phyloP scores from a whole-genome alignment of 2,329 filamentous ascomycete species.

The Torrubiella hemipterigena region DNA sequence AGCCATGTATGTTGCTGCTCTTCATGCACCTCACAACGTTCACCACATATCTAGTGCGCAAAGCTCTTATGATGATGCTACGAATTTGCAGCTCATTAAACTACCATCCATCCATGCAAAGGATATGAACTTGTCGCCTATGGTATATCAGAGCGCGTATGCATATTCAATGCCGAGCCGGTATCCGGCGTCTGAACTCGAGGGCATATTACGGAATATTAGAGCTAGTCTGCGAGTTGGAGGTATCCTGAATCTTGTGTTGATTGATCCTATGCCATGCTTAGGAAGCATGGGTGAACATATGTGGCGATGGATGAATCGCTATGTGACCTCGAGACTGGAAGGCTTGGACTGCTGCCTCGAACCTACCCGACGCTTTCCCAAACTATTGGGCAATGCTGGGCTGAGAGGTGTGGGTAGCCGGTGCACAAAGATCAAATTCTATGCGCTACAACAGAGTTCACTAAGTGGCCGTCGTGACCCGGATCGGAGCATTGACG shows the following conservation, averaged over 20 bases:
- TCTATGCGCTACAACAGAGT: slow-evolving; percentile 29
- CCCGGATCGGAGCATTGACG: slow-evolving; percentile 13
- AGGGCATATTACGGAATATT: slow-evolving; percentile 25
- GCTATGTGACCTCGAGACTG: slow-evolving; percentile 46
- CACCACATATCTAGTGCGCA: slow-evolving; percentile 34
- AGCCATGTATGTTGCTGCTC: slow-evolving; percentile 34
- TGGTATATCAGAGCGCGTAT: too few relatives aligned
- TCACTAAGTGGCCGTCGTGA: slow-evolving; percentile 10
- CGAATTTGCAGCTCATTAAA: slow-evolving; percentile 23
- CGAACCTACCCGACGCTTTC: slow-evolving; percentile 45
- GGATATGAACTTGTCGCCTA: too few relatives aligned
- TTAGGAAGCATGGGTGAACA: slow-evolving; percentile 42
- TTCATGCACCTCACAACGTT: slow-evolving; percentile 26
- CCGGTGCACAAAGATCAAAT: slow-evolving; percentile 33
- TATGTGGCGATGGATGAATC: slow-evolving; percentile 49
- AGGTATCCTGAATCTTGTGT: slow-evolving; percentile 44
- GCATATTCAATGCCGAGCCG: too few relatives aligned
- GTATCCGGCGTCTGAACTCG: slow-evolving; percentile 44
- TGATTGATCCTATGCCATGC: slow-evolving; percentile 52
- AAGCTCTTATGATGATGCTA: slow-evolving; percentile 12
- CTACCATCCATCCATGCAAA: too few relatives aligned
- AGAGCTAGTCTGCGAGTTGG: slow-evolving; percentile 37
- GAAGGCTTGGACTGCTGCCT: slow-evolving; percentile 46
- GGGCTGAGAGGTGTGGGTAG: slow-evolving; percentile 36
- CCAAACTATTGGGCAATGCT: slow-evolving; percentile 45